A percentile compares a stretch with the other conserved stretches of the same genome.
Conservation (phyloP, 257 asterid species). For the Forsythia suspensa region DNA sequence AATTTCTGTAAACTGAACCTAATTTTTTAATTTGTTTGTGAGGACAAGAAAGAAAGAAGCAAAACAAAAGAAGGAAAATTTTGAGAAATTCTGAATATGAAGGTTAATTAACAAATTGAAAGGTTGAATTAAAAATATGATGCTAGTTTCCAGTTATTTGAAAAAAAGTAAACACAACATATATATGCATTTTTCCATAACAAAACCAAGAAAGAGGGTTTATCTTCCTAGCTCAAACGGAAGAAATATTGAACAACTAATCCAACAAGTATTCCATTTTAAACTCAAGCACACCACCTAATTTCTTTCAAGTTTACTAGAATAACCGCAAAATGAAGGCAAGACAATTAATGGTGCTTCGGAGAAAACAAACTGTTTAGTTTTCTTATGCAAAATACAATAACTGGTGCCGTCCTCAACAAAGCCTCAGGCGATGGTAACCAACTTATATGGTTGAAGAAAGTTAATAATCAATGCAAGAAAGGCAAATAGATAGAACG, state of each 20-base stretch:
- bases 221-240: constrained; percentile 14
- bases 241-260: constrained; percentile 9
- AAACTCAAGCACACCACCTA: constrained; percentile 25
- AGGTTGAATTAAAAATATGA: too few relatives aligned
- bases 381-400: neutral
- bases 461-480: neutral
- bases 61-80: neutral
- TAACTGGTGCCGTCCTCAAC: neutral
- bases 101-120: too few relatives aligned
- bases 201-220: constrained; percentile 13
- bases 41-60: neutral
- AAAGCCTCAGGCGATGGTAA: neutral
- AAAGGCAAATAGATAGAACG: neutral
- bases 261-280: constrained; percentile 15
- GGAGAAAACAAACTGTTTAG: neutral
- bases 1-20: too few relatives aligned
- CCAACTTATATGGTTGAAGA: neutral
- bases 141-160: too few relatives aligned
- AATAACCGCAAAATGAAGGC: constrained; percentile 1
- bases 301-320: neutral
- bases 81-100: neutral
- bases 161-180: neutral
- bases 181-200: constrained; percentile 8
- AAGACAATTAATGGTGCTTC: neutral
- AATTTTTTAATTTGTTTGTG: too few relatives aligned